Percentiles rank a stretch among this genome's conserved stretches.
phyloP scores from a whole-genome alignment of 148 eudicot genomes.

The Gaultheria prostrata region DNA sequence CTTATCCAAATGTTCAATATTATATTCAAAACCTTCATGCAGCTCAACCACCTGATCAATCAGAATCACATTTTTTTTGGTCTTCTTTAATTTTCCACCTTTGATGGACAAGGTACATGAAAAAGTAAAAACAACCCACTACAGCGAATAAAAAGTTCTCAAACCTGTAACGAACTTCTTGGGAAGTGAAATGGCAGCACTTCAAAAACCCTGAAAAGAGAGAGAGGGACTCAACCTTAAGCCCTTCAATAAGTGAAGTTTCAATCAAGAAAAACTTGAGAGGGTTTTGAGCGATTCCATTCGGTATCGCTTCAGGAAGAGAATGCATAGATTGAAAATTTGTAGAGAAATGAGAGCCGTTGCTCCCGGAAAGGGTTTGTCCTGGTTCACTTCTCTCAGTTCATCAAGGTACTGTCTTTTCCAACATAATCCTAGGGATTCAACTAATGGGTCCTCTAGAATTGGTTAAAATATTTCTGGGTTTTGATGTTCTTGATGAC shows the following conservation, averaged over 20 bases:
- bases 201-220: not conserved
- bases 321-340: constrained; percentile 35
- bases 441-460: not conserved
- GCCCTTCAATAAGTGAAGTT: not conserved
- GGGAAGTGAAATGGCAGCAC: not conserved
- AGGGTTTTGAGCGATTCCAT: not conserved
- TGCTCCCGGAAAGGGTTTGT: constrained; percentile 27
- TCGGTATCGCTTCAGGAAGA: not conserved
- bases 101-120: not conserved
- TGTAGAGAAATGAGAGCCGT: constrained; percentile 36
- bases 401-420: constrained; percentile 34
- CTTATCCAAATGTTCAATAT: too few relatives aligned
- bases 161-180: too few relatives aligned
- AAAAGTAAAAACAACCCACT: not conserved
- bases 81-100: not conserved
- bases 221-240: not conserved
- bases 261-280: not conserved
- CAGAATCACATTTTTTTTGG: not conserved
- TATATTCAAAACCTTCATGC: not conserved
- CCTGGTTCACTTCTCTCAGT: constrained; percentile 33
- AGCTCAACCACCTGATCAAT: not conserved
- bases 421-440: not conserved
- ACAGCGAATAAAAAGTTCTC: not conserved
- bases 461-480: not conserved
- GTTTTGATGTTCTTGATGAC: not conserved